These are phyloP conservation scores for Leucaena leucocephala DNA, from an alignment of 306 rosid genomes.

Conservation along the genomic window DNA sequence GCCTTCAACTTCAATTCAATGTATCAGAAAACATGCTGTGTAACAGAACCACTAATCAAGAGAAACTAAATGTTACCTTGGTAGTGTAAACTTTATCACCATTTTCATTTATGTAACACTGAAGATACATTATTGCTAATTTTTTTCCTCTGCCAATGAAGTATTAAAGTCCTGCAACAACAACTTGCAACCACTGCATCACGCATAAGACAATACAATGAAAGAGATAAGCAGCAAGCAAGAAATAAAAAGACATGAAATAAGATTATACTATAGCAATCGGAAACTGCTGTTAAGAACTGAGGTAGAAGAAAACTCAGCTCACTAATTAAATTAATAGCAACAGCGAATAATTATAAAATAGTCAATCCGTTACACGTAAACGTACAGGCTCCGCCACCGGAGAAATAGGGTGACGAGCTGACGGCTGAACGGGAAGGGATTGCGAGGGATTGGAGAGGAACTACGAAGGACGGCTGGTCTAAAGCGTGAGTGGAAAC, in stretches of 20 bases:
- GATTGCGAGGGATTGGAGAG: too few relatives aligned
- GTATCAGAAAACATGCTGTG: not conserved
- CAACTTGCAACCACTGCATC: not conserved
- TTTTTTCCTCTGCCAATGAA: constrained; percentile 4
- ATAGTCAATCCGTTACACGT: not conserved
- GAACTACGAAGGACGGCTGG: too few relatives aligned
- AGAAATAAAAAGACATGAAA: not conserved
- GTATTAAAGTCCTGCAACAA: constrained; percentile 26
- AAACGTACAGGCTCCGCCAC: not conserved
- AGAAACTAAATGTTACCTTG: constrained; percentile 37
- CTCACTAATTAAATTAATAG: not conserved
- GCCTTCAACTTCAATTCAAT: constrained; percentile 3
- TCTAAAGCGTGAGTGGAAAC: too few relatives aligned
- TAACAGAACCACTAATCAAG: not conserved
- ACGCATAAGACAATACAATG: not conserved
- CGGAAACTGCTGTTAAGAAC: not conserved
- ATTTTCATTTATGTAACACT: constrained; percentile 41
- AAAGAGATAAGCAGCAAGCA: not conserved
- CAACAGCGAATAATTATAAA: not conserved
- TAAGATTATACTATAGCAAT: not conserved
- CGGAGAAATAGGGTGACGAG: not conserved
- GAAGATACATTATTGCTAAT: constrained; percentile 40
- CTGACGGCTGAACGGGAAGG: not conserved
- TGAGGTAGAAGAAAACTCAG: not conserved
- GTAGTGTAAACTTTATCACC: constrained; percentile 41